Base-by-base conservation (phyloP, 345 rosid species). In the Rhodamnia argentea region DNA sequence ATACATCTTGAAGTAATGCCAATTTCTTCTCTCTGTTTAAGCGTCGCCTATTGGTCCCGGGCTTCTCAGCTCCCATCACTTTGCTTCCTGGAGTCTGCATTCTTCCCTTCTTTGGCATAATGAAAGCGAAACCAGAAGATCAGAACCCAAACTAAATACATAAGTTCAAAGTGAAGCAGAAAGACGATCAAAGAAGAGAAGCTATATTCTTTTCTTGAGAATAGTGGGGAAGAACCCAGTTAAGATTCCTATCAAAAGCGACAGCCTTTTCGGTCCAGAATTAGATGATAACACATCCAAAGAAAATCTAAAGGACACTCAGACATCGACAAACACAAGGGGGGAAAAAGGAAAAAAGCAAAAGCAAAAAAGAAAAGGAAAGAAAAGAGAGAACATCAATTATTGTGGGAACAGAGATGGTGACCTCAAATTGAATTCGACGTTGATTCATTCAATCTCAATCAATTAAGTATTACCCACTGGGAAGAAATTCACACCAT, bases 1-100 rank as follows among this genome's bases (percentile, higher is more conserved):
- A 84, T 95, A 97, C 99, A 95, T 97, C 99, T 94, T 94, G 94
- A 27, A 94, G 90, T 53, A 97, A 92, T 76, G 96, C 96, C 90
- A 90, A 88, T 90, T 93, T 96, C 91, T 87, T 95, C 90, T 96
- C 99, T 90, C 87, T 89, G 89, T 95, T 95, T 84, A 91, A 90
- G 89, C 95, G 87, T 23, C 97, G 95, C 24, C 94, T 87, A 87
- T 92, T 93, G 84, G 87, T 83, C 87, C 87, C 82, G 83, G 92
- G 83, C 89, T 94, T 95, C 62, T 88, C 90, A 50, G 93, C 82
- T 83, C 84, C 92, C 59, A 78, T 23, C 83, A 47, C 84, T 88
- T 84, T 93, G 88, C 91, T 90, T 64, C 92, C 90, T 64, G 55
- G 85, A 83, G 74, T 89, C 87, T 90, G 95, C 98, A 94, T 93